These are phyloP conservation scores for Sindora glabra DNA, from an alignment of 306 rosid genomes.

Conservation along the genomic window DNA sequence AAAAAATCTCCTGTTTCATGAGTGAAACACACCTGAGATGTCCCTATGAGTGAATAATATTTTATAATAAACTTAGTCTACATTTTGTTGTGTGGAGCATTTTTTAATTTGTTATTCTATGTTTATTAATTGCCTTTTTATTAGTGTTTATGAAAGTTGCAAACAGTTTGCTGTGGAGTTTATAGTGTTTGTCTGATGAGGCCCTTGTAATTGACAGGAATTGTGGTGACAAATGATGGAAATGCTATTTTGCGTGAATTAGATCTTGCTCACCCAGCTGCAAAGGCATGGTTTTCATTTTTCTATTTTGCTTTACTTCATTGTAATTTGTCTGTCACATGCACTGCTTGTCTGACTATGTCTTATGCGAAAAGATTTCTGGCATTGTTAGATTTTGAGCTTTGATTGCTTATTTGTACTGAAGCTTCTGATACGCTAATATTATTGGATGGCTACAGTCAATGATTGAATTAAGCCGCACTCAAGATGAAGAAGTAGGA, in stretches of 20 bases:
- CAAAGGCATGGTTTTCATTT: slow-evolving; percentile 69
- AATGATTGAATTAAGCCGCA: slow-evolving; percentile 93
- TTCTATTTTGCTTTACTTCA: slow-evolving; percentile 1
- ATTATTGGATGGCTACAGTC: slow-evolving; percentile 44
- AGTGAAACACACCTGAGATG: no score
- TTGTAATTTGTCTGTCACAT: slow-evolving; percentile 9
- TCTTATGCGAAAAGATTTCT: no score
- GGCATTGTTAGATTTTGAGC: not conserved
- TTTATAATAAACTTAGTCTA: no score
- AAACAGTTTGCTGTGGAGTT: not conserved
- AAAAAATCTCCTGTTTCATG: no score
- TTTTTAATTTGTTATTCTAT: no score
- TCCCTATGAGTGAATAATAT: no score
- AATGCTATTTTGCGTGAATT: slow-evolving; percentile 92
- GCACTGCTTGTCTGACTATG: not conserved
- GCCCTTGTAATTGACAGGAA: slow-evolving; percentile 41
- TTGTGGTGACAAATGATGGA: slow-evolving; percentile 97
- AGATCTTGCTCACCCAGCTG: slow-evolving; percentile 97
- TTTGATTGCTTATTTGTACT: slow-evolving; percentile 1
- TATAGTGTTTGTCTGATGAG: not conserved
- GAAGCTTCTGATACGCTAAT: slow-evolving; percentile 4
- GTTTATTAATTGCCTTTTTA: not conserved
- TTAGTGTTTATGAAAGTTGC: not conserved
- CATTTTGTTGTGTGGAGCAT: no score
- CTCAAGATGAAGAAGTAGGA: slow-evolving; percentile 98